Conservation (phyloP, 2,329 filamentous ascomycete genomes). For the Phaeosphaeriaceae sp. region DNA sequence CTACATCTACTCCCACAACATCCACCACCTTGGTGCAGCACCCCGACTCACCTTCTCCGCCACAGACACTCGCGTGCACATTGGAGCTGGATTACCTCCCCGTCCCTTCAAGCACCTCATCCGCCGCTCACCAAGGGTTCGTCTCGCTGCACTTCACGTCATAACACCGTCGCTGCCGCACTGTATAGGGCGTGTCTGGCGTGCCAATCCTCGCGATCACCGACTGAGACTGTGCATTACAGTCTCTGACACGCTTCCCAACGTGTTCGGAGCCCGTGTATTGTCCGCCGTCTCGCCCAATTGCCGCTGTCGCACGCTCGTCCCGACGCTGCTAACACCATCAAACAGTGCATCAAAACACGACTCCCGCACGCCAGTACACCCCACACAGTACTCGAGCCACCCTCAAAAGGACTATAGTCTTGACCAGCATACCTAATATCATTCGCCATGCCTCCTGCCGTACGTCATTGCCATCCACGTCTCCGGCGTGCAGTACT, state of each 20-base stretch:
- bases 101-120: slow-evolving; percentile 33
- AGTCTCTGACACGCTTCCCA: slow-evolving; percentile 24
- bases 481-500: background rate
- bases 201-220: slow-evolving; percentile 37
- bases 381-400: slow-evolving; percentile 32
- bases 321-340: slow-evolving; percentile 33
- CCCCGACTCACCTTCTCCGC: slow-evolving; percentile 24
- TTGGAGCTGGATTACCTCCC: slow-evolving; percentile 42
- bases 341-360: slow-evolving; percentile 48
- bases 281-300: slow-evolving; percentile 29
- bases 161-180: slow-evolving; percentile 43
- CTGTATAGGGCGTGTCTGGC: slow-evolving; percentile 40
- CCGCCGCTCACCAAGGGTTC: slow-evolving; percentile 37
- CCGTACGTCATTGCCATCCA: slow-evolving; percentile 52
- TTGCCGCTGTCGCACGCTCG: slow-evolving; percentile 20
- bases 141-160: slow-evolving; percentile 36
- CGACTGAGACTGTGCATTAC: slow-evolving; percentile 29
- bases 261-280: slow-evolving; percentile 28
- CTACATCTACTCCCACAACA: slow-evolving; percentile 42
- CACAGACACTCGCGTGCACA: slow-evolving; percentile 31
- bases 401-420: slow-evolving; percentile 30
- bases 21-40: slow-evolving; percentile 45
- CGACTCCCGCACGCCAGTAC: slow-evolving; percentile 35
- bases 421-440: slow-evolving; percentile 45
- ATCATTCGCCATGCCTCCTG: slow-evolving; percentile 61